Base-by-base conservation (phyloP, 192 early-diverging fungal genomes). In the Spizellomyces sp. region DNA sequence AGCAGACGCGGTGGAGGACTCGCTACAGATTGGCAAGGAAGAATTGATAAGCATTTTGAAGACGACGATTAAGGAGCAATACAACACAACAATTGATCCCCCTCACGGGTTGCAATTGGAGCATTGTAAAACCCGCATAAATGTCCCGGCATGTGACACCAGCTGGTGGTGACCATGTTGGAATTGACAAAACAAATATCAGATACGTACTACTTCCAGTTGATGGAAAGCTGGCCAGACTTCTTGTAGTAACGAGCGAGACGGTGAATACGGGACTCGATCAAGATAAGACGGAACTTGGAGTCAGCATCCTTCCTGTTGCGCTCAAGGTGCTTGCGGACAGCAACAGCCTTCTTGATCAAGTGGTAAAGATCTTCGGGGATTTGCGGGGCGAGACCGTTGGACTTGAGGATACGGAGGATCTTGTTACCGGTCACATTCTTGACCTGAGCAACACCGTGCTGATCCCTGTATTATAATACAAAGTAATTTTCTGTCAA, bases 371-470 rank as follows among this genome's bases (percentile, higher is more conserved):
- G 89, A 87, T 99, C 96, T 87, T 99, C 97, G 74, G 96, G 96
- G 79, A 98, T 90, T 79, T 94, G 91, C 67, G 96, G 96, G 73
- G 90, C 93, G 61, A 96, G 84, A 75, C 95, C 95, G 86, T 95
- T 96, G 84, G 92, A 88, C 87, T 95, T 96, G 74, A 99, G 89
- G 84, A 99, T 98, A 87, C 97, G 95, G 75, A 98, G 90, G 70
- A 99, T 89, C 93, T 99, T 98, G 94, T 96, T 99, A 81, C 96
- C 95, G 77, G 97, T 99, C 78, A 99, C 92, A 83, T 85, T 86
- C 77, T 88, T 89, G 82, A 99, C 97, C 84, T 96, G 95, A 75
- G 97, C 92, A 70, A 99, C 90, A 81, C 97, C 97, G 81, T 98
- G 94, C 71, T 92, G 91, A 85, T 99, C 97, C 86, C 97, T 78